These are phyloP conservation scores for Plasmodium vivax DNA, from an alignment of 169 alveolate species.

Conservation along the genomic window DNA sequence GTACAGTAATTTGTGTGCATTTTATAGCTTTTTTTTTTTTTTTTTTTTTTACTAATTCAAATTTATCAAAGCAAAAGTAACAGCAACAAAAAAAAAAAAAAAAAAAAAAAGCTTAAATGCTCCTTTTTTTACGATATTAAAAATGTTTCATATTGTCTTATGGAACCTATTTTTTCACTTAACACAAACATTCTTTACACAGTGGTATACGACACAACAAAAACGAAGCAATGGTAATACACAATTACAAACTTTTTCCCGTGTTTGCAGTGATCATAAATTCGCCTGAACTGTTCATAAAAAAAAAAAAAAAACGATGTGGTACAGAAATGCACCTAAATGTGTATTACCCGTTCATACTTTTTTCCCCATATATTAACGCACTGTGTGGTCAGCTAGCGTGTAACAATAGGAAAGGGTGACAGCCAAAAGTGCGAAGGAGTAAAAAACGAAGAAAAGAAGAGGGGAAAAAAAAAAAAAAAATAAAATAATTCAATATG, in stretches of 20 bases:
- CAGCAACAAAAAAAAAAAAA: too few species aligned
- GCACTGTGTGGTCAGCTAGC: neutral
- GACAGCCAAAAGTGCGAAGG: neutral
- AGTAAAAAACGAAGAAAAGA: conserved; percentile 10
- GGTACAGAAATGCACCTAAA: conserved; percentile 1
- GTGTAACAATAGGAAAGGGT: neutral
- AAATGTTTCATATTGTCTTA: conserved; percentile 18
- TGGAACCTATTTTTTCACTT: neutral
- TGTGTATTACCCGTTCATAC: conserved; percentile 15
- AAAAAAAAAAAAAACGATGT: conserved; percentile 17
- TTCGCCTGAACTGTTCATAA: conserved; percentile 54
- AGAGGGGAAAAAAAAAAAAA: neutral
- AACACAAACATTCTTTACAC: neutral
- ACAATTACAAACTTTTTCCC: neutral
- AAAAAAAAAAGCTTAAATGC: too few species aligned
- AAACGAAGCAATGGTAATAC: neutral
- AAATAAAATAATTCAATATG: neutral
- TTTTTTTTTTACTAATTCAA: neutral
- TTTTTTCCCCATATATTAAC: conserved; percentile 29
- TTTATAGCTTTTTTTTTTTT: too few species aligned
- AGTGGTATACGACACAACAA: conserved; percentile 9
- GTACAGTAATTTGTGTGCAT: conserved; percentile 24
- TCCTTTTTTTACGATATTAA: neutral
- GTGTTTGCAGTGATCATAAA: neutral
- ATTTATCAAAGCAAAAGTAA: neutral